Conservation (phyloP, 192 early-diverging fungal genomes). For the Rhizoclosmatium globosum region DNA sequence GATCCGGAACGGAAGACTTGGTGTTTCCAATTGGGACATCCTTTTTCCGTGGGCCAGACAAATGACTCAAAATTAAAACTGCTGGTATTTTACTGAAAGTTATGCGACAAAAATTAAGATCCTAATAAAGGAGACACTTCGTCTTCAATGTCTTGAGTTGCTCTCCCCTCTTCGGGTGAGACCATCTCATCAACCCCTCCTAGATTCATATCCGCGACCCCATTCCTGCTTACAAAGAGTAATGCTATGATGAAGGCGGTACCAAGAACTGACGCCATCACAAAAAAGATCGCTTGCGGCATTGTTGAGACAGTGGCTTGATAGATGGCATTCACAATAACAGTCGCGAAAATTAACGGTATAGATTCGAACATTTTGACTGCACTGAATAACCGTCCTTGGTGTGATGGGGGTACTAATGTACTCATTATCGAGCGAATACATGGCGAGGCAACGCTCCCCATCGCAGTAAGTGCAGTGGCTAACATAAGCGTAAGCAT, state of each 20-base stretch:
- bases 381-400: slow-evolving; percentile 18
- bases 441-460: not conserved
- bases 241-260: not conserved
- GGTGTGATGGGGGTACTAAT: slow-evolving; percentile 4
- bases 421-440: slow-evolving; percentile 2
- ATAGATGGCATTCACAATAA: slow-evolving; percentile 17
- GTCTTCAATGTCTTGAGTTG: not conserved
- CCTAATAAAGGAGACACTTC: not conserved
- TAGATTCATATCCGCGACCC: not conserved
- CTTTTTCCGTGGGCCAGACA: not conserved
- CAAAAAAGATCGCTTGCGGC: slow-evolving; percentile 25
- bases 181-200: not conserved
- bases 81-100: not conserved
- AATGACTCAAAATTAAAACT: not conserved
- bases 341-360: slow-evolving; percentile 13
- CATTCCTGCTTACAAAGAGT: not conserved
- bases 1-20: not conserved
- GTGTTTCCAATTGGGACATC: not conserved
- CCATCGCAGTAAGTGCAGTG: not conserved
- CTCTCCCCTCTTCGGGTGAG: not conserved
- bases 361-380: slow-evolving; percentile 11
- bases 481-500: not conserved
- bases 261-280: not conserved
- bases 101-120: not conserved
- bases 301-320: not conserved